Conservation (phyloP, 768 basidiomycete genomes). For the Mrakia frigida region DNA sequence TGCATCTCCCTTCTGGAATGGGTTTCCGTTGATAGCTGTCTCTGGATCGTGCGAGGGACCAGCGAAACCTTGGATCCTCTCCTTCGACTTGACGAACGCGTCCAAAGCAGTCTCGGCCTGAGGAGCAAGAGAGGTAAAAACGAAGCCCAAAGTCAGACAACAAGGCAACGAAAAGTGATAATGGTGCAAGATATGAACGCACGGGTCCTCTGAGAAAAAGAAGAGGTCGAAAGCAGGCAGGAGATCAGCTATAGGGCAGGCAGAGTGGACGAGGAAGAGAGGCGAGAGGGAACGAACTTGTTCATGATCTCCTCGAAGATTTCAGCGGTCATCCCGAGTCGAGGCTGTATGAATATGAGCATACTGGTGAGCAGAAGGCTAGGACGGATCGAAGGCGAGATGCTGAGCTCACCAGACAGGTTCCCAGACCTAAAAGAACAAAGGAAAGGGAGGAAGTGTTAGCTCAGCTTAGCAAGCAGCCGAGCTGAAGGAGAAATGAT, state of each 20-base stretch:
- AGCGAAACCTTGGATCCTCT: constrained; percentile 15
- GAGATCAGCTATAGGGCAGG: neutral
- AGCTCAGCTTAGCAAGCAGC: too few species aligned
- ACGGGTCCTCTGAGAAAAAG: constrained; percentile 10
- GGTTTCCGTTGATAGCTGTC: constrained; percentile 5
- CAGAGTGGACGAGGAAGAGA: neutral
- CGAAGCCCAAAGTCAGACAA: neutral
- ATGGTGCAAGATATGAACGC: neutral
- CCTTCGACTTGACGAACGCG: constrained; percentile 30
- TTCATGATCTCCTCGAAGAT: constrained; percentile 27
- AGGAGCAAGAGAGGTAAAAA: neutral
- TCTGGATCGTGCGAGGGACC: constrained; percentile 8
- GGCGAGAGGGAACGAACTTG: neutral
- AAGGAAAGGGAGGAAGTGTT: neutral
- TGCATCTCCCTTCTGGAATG: neutral
- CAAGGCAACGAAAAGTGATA: neutral
- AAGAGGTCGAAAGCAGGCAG: neutral
- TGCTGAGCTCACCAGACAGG: neutral
- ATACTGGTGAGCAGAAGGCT: neutral
- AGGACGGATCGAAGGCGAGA: too few species aligned
- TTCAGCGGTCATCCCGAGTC: constrained; percentile 22
- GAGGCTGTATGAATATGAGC: neutral
- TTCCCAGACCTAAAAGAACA: neutral
- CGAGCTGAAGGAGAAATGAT: neutral
- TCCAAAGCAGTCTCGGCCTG: constrained; percentile 26